A percentile compares a stretch with the other conserved stretches of the same genome.
phyloP scores from a whole-genome alignment of 164 flowering plant species.

The Santalum album region DNA sequence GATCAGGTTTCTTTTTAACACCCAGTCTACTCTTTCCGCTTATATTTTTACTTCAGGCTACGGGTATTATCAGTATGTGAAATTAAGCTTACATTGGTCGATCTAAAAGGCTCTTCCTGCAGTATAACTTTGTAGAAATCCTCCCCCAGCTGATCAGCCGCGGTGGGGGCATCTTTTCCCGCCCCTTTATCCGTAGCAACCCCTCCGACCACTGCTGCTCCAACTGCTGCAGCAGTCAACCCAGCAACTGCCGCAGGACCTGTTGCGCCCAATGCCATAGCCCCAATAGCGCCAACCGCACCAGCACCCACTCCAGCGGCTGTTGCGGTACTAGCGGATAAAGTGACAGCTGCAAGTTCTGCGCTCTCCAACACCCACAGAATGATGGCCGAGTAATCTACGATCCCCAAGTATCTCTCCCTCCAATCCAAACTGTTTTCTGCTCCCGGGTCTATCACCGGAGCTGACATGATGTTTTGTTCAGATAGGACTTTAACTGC shows the following conservation, averaged over 20 bases:
- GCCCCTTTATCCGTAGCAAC: slow-evolving; percentile 53
- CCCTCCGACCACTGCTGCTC: slow-evolving; percentile 89
- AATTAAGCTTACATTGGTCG: slow-evolving; percentile 58
- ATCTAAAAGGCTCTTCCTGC: slow-evolving; percentile 88
- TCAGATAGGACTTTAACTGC: slow-evolving; percentile 70
- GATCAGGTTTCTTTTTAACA: too few species aligned
- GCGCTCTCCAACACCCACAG: slow-evolving; percentile 91
- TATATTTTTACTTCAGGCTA: too few species aligned
- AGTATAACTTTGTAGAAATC: slow-evolving; percentile 83
- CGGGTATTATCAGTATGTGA: neutral
- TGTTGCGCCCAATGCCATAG: slow-evolving; percentile 68
- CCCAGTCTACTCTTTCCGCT: too few species aligned
- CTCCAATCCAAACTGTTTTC: slow-evolving; percentile 50
- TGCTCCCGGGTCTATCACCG: slow-evolving; percentile 58
- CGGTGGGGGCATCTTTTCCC: slow-evolving; percentile 77
- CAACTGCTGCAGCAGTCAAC: slow-evolving; percentile 68
- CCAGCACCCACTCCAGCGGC: slow-evolving; percentile 89
- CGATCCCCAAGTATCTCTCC: slow-evolving; percentile 69
- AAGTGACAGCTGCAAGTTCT: slow-evolving; percentile 72
- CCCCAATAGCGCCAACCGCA: slow-evolving; percentile 80
- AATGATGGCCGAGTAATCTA: slow-evolving; percentile 73
- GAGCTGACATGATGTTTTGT: slow-evolving; percentile 72
- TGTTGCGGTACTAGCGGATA: slow-evolving; percentile 66
- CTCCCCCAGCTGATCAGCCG: slow-evolving; percentile 61
- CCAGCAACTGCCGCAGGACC: slow-evolving; percentile 92